Evolutionary conservation across 2,329 filamentous ascomycete species (phyloP), one percentile per base, ranked within the genome.

Genomic region (Aplosporella prunicola): DNA sequence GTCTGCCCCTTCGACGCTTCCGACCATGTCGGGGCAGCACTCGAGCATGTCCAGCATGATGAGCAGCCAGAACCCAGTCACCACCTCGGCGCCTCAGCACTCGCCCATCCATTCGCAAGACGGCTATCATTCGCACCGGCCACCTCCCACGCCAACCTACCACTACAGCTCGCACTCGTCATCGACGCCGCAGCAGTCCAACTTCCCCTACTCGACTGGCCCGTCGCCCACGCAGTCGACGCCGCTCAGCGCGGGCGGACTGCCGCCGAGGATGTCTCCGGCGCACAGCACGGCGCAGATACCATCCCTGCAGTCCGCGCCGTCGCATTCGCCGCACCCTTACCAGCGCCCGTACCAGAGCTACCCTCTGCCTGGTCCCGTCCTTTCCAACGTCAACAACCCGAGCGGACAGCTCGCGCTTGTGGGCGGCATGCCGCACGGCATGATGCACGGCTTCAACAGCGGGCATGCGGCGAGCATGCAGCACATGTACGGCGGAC

Each of bases 361-460:
- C 16, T 51, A 67, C 56, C 70, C 70, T 3, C 67, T 82, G 3
- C 72, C 80, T 3, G 77, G 78, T 1, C 72, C 80, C 1, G 78
- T 89, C 18, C 76, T 89, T 67, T 81, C 82, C 11, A 91, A 89
- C 52, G 72, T 91, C 17, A 75, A 80, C 50, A 83, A 79, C 43
- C 84, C 84, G 0, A 76, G 75, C 36, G 71, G 72, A 5, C 80
- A 81, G 43, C 78, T 91, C 67, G 71, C 80, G 6, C 64, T 91
- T 43, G 74, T 89, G 22, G 75, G 78, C 4, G 66, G 65, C 16
- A 64, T 75, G 56, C 69, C 69, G 26, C 61, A 67, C 5, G 66
- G 65, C 2, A 71, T 83, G 60, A 68, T 76, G 49, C 60, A 67
- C 5, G 67, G 56, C 5, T 78, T 74, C 58, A 77, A 76, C 60